Evolutionary conservation across 2,329 filamentous ascomycete species (phyloP), one percentile per base, ranked within the genome.

Genomic region (Ophiostoma ulmi): DNA sequence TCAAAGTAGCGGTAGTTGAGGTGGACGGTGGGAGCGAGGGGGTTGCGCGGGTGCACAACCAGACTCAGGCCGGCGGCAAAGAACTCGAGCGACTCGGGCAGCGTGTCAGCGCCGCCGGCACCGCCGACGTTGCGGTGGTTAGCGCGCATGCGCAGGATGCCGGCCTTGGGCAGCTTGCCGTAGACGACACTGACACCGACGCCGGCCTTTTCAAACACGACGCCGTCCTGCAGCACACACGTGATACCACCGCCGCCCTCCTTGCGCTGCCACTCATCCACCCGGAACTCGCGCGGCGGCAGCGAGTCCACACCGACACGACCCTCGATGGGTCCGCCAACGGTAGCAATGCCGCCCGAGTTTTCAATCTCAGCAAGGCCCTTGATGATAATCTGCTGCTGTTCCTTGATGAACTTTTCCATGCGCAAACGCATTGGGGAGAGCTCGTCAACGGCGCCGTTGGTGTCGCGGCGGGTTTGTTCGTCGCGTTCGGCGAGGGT

Each of bases 1-100:
- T 99, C 95, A 78, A 99, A 99, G 82, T 99, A 99, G 71, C 95
- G 89, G 84, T 98, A 98, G 84, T 99, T 99, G 75, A 99, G 86
- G 80, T 99, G 95, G 22, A 99, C 95, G 0, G 95, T 99, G 0
- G 95, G 95, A 8, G 94, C 94, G 90, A 97, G 97, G 67, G 95
- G 95, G 81, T 99, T 99, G 76, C 88, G 86, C 1, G 95, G 95
- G 80, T 99, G 95, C 69, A 98, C 84, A 36, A 99, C 94, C 80
- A 99, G 86, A 77, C 93, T 97, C 69, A 99, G 84, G 5, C 95
- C 95, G 1, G 94, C 91, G 26, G 94, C 95, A 79, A 98, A 99
- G 86, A 98, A 99, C 76, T 94, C 92, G 73, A 99, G 84, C 63
- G 89, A 91, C 68, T 97, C 91, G 55, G 95, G 79, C 52, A 78